Conservation (phyloP, 2,329 filamentous ascomycete species). For the Fusarium anguioides region DNA sequence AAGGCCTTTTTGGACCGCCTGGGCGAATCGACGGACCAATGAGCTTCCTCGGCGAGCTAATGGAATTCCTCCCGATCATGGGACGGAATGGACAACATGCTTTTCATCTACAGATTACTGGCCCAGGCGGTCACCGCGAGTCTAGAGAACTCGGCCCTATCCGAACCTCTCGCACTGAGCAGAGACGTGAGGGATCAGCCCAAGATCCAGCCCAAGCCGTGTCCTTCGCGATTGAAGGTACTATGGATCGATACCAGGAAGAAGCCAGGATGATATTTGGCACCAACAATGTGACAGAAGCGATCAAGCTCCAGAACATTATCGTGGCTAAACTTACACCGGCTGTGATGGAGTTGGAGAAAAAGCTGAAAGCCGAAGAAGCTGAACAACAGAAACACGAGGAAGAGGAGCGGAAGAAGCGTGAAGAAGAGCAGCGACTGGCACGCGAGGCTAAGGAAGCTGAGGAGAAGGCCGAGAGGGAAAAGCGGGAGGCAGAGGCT, state of each 20-base stretch:
- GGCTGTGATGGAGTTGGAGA: constrained; percentile 84
- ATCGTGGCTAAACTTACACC: constrained; percentile 82
- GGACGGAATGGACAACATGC: constrained; percentile 60
- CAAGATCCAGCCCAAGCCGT: constrained; percentile 79
- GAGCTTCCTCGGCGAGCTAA: constrained; percentile 65
- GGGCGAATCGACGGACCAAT: constrained; percentile 62
- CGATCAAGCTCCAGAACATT: constrained; percentile 73
- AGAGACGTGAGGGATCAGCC: constrained; percentile 59
- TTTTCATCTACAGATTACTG: constrained; percentile 70
- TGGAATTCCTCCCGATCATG: constrained; percentile 64
- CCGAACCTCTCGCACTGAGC: constrained; percentile 59
- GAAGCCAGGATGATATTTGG: constrained; percentile 91
- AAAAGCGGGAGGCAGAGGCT: constrained; percentile 78
- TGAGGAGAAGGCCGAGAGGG: constrained; percentile 72
- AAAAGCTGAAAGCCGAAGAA: constrained; percentile 72
- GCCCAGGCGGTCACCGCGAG: constrained; percentile 59
- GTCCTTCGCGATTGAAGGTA: constrained; percentile 77
- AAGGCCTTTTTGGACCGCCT: constrained; percentile 56
- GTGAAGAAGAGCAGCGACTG: constrained; percentile 73
- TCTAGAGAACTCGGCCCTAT: constrained; percentile 60
- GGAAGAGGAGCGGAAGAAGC: constrained; percentile 70
- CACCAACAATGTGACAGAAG: constrained; percentile 69
- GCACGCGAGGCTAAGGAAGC: constrained; percentile 78
- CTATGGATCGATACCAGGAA: constrained; percentile 84
- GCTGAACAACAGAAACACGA: constrained; percentile 61